Evolutionary conservation across 1,284 basidiomycete genomes (phyloP), one percentile per base, ranked within the genome.

Genomic region (Cerrena zonata): DNA sequence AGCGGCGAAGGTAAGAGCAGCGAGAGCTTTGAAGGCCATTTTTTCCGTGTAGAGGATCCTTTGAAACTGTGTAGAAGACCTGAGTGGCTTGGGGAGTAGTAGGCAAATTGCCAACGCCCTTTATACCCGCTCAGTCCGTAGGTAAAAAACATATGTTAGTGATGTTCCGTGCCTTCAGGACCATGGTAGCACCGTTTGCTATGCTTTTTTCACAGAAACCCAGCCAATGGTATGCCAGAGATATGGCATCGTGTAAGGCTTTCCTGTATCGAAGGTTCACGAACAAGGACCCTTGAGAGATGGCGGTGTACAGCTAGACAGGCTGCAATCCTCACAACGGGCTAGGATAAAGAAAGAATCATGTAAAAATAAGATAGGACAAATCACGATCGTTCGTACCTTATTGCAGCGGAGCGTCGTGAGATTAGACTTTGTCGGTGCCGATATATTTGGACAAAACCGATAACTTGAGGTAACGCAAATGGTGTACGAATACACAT

Each of bases 11-110:
- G 53, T 38, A 11, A 53, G 45, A 36, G 47, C 30, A 25, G 47
- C 25, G 36, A 56, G 51, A 12, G 48, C 34, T 30, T 48, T 53
- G 51, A 51, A 53, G 40, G 54, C 40, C 54, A 56, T 56, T 46
- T 15, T n/a, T 39, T 43, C 30, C 36, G 51, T 37, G 24, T 36
- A 40, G 37, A 45, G 22, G 22, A 25, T 23, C 11, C 21, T 5
- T n/a, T n/a, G n/a, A n/a, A n/a, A n/a, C n/a, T n/a, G 10, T 40
- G 47, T 40, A 44, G 34, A 45, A 50, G 27, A 53, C 41, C 43
- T 40, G 36, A 34, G 25, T 44, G 48, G 49, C 45, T 50, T 54
- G 53, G 47, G 42, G 43, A 37, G 3, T 37, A 21, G 18, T 26
- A 44, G 18, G 25, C 30, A 15, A 18, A 10, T 7, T 27, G 11